Percentiles rank a stretch among this genome's conserved stretches.
Conservation (phyloP, 371 early-diverging fungal species). For the Syncephalastrum sp. region DNA sequence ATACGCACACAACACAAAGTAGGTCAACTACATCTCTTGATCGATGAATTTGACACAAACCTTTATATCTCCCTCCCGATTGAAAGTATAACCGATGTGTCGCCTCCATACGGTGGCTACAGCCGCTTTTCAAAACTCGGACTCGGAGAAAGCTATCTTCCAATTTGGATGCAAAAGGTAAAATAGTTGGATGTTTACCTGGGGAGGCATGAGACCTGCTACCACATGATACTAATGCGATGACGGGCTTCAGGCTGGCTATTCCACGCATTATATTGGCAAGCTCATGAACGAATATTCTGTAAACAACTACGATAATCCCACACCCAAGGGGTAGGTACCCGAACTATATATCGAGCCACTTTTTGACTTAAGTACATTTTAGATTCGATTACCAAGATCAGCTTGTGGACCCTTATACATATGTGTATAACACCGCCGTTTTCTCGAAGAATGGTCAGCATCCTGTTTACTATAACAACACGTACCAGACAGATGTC, state of each 20-base stretch:
- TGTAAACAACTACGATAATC: constrained; percentile 38
- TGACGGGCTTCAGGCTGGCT: constrained; percentile 38
- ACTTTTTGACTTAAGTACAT: constrained; percentile 20
- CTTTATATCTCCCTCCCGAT: not conserved
- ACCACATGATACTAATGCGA: no score
- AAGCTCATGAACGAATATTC: constrained; percentile 64
- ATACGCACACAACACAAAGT: constrained; percentile 67
- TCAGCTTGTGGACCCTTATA: constrained; percentile 61
- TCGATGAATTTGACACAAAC: not conserved
- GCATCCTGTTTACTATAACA: constrained; percentile 43
- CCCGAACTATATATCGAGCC: not conserved
- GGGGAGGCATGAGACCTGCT: no score
- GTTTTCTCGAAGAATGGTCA: constrained; percentile 62
- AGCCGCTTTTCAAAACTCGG: constrained; percentile 43
- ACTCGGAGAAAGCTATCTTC: constrained; percentile 50
- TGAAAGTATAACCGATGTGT: constrained; percentile 44
- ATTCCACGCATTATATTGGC: constrained; percentile 64
- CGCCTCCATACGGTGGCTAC: constrained; percentile 58
- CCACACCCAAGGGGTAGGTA: constrained; percentile 35
- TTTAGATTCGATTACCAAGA: constrained; percentile 34
- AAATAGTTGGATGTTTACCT: no score
- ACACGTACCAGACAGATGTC: constrained; percentile 62
- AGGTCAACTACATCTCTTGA: not conserved
- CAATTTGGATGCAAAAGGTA: constrained; percentile 29
- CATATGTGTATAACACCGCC: constrained; percentile 57